These are phyloP conservation scores for Aspergillus pseudonomiae DNA, from an alignment of 2,329 filamentous ascomycete species.

Conservation along the genomic window DNA sequence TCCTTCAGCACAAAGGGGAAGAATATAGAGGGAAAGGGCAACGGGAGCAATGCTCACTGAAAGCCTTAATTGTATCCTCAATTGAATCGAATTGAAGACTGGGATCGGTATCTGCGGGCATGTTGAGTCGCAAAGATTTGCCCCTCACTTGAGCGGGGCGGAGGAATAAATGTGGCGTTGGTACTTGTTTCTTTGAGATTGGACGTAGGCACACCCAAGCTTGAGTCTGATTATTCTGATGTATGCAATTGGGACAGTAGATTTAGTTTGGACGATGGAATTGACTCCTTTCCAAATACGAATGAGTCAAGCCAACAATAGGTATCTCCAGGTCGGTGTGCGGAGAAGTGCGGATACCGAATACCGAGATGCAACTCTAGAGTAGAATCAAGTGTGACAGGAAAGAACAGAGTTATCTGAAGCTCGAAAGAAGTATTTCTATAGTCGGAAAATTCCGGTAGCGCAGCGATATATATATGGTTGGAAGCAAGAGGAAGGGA, in stretches of 20 bases:
- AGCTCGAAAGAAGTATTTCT: neutral
- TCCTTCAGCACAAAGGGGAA: neutral
- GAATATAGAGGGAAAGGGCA: neutral
- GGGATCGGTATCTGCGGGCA: slow-evolving; percentile 40
- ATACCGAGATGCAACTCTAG: neutral
- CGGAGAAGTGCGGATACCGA: neutral
- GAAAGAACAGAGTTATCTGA: neutral
- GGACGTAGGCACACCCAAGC: neutral
- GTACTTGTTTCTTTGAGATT: neutral
- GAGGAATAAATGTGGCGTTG: neutral
- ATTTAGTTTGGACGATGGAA: neutral
- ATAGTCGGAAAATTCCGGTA: neutral
- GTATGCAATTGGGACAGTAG: neutral
- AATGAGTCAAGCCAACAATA: slow-evolving; percentile 1
- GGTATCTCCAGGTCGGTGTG: neutral
- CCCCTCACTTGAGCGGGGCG: slow-evolving; percentile 29
- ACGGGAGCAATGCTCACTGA: slow-evolving; percentile 36
- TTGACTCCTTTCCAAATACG: neutral
- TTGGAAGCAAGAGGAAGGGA: slow-evolving; percentile 1
- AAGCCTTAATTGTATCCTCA: slow-evolving; percentile 45
- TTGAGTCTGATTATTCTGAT: neutral
- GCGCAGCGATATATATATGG: neutral
- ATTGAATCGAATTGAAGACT: slow-evolving; percentile 45
- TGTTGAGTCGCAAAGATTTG: slow-evolving; percentile 25
- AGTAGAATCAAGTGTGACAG: neutral